A percentile compares a stretch with the other conserved stretches of the same genome.
phyloP scores from a whole-genome alignment of 371 early-diverging fungal genomes.

The Haplosporangium sp. region DNA sequence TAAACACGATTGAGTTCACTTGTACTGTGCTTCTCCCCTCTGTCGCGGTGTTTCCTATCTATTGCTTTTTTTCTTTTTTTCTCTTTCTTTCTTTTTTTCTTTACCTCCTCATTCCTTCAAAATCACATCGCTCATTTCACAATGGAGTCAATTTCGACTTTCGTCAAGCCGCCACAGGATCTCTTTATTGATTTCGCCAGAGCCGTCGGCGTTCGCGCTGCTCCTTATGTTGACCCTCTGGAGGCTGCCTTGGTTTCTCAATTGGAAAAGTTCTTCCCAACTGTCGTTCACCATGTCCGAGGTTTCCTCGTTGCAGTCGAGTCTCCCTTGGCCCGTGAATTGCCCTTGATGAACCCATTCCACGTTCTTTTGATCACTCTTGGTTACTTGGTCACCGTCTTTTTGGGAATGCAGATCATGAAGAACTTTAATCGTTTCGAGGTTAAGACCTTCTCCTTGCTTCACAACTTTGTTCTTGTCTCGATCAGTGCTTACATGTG shows the following conservation, averaged over 20 bases:
- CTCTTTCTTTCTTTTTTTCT: background rate
- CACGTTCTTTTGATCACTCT: conserved; percentile 62
- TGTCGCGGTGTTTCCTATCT: conserved; percentile 1
- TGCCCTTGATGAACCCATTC: conserved; percentile 73
- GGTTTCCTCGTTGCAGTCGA: conserved; percentile 44
- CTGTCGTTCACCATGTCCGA: conserved; percentile 34
- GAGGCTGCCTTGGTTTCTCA: conserved; percentile 38
- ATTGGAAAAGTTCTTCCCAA: conserved; percentile 37
- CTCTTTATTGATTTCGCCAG: conserved; percentile 50
- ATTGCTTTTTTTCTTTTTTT: conserved; percentile 7
- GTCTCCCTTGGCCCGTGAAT: conserved; percentile 57
- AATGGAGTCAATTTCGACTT: conserved; percentile 41
- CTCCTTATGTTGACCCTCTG: conserved; percentile 53
- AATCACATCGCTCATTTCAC: conserved; percentile 10
- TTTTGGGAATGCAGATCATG: conserved; percentile 63
- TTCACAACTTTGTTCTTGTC: conserved; percentile 65
- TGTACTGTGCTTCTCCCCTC: background rate
- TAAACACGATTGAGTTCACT: background rate
- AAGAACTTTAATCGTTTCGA: conserved; percentile 51
- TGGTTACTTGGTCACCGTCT: conserved; percentile 60
- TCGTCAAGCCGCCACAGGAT: conserved; percentile 48
- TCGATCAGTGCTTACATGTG: conserved; percentile 67
- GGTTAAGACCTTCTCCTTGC: conserved; percentile 58
- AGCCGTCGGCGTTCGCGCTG: conserved; percentile 42
- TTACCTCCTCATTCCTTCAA: conserved; percentile 5